Evolutionary conservation across 225 moss, liverwort and hornwort genomes (phyloP).

Genomic region (Sphagnum contortum): DNA sequence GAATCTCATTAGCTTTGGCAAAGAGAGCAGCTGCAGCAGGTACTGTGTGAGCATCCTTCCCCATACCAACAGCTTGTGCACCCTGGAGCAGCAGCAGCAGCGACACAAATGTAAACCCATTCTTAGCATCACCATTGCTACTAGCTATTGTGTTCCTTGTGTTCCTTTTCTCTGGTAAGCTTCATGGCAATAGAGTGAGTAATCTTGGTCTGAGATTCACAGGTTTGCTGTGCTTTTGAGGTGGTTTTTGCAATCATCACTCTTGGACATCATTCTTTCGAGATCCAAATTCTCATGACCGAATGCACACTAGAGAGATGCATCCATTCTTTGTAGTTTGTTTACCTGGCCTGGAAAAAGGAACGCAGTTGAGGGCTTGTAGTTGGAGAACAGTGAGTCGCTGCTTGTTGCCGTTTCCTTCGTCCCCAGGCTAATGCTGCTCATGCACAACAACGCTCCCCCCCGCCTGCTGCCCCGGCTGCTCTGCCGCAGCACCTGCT

Average conservation of each 20-base stretch:
- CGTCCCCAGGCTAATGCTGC: constrained; percentile 38
- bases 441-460: constrained; percentile 46
- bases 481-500: constrained; percentile 1
- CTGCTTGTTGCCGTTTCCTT: constrained; percentile 9
- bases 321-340: neutral
- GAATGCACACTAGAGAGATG: neutral
- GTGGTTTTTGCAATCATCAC: too few species aligned
- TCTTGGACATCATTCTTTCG: neutral
- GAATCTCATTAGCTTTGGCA: constrained; percentile 76
- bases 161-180: too few species aligned
- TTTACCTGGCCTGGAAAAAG: constrained; percentile 86
- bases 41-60: constrained; percentile 73
- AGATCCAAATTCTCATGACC: neutral
- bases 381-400: constrained; percentile 60
- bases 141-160: neutral
- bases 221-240: too few species aligned
- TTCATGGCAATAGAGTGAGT: too few species aligned
- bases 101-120: too few species aligned
- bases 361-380: constrained; percentile 73
- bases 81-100: constrained; percentile 13
- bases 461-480: constrained; percentile 3
- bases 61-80: constrained; percentile 60
- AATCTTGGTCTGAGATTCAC: too few species aligned
- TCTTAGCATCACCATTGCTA: neutral
- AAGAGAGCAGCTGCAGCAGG: constrained; percentile 84